These are phyloP conservation scores for Bjerkandera adusta DNA, from an alignment of 1,284 basidiomycete genomes.

Conservation along the genomic window DNA sequence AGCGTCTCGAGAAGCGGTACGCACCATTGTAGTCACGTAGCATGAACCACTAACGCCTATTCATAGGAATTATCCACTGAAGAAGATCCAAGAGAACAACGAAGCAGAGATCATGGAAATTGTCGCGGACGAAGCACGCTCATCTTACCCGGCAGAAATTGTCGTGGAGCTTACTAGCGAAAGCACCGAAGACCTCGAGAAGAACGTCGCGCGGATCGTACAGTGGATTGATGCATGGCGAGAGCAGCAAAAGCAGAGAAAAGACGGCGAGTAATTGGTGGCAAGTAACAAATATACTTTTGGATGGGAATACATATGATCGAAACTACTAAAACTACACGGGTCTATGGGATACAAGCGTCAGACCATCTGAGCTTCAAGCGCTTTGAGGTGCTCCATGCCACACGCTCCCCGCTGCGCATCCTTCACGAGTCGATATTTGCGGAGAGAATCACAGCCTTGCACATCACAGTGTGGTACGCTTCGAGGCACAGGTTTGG, in stretches of 20 bases:
- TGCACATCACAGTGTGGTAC: conserved; percentile 39
- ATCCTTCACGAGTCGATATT: conserved; percentile 50
- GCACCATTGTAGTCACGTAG: conserved; percentile 24
- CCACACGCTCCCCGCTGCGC: conserved; percentile 54
- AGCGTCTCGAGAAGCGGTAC: conserved; percentile 89
- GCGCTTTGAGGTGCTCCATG: conserved; percentile 51
- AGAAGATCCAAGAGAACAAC: conserved; percentile 98
- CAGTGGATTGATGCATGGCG: conserved; percentile 86
- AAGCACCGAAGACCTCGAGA: conserved; percentile 78
- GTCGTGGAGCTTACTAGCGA: conserved; percentile 88
- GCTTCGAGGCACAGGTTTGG: conserved; percentile 21
- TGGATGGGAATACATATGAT: no score
- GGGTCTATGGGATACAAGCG: neutral
- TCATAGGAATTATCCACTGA: conserved; percentile 79
- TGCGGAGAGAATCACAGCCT: conserved; percentile 44
- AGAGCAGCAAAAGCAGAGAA: conserved; percentile 40
- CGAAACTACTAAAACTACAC: neutral
- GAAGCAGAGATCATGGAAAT: conserved; percentile 98
- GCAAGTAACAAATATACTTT: neutral
- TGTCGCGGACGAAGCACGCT: conserved; percentile 84
- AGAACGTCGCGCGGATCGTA: conserved; percentile 82
- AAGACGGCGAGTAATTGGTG: neutral
- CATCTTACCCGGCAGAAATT: conserved; percentile 83
- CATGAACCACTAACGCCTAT: neutral
- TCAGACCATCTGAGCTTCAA: conserved; percentile 35